Percentiles rank a stretch among this genome's conserved stretches.
Conservation (phyloP, 805 yeast genomes). For the Babjeviella inositovora region DNA sequence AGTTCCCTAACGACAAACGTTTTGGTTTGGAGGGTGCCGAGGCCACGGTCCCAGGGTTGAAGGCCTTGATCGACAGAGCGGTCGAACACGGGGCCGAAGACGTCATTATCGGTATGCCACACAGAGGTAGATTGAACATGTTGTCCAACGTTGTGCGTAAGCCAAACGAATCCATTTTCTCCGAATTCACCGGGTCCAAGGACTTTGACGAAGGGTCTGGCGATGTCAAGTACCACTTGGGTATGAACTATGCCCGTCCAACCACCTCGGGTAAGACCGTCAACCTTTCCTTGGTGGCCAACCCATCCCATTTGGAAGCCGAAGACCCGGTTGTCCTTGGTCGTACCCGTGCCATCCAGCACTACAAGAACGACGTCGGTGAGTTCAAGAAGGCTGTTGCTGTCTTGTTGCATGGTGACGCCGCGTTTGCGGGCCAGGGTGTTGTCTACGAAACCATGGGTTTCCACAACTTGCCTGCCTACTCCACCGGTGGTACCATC, state of each 20-base stretch:
- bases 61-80: conserved; percentile 84
- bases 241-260: conserved; percentile 98
- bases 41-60: conserved; percentile 91
- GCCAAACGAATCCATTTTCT: conserved; percentile 94
- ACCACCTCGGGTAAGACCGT: conserved; percentile 96
- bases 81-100: conserved; percentile 91
- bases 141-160: conserved; percentile 96
- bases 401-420: conserved; percentile 94
- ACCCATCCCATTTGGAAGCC: conserved; percentile 98
- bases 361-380: conserved; percentile 77
- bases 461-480: conserved; percentile 80
- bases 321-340: conserved; percentile 98
- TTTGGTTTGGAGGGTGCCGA: conserved; percentile 99
- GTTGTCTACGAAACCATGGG: conserved; percentile 98
- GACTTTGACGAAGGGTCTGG: conserved; percentile 94
- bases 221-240: conserved; percentile 97
- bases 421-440: conserved; percentile 98
- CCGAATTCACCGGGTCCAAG: conserved; percentile 87
- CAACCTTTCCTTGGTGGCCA: conserved; percentile 90
- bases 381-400: conserved; percentile 78
- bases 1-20: conserved; percentile 97
- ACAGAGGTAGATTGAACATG: conserved; percentile 97
- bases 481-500: conserved; percentile 95
- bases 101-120: conserved; percentile 98
- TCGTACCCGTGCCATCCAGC: conserved; percentile 92